phyloP scores from a whole-genome alignment of 306 rosid genomes.

The Begonia fuchsioides region DNA sequence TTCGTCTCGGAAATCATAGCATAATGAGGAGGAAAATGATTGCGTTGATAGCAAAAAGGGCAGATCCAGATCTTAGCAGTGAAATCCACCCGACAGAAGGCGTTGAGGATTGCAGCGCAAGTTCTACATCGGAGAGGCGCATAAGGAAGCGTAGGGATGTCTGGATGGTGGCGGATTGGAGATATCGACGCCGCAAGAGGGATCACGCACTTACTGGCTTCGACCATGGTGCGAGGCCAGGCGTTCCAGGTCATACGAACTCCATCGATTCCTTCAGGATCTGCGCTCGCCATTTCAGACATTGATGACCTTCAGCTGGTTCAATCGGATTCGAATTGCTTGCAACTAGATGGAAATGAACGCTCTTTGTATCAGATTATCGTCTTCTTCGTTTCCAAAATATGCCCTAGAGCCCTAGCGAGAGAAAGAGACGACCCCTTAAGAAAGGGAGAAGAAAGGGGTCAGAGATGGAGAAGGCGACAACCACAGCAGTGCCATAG shows the following conservation, averaged over 20 bases:
- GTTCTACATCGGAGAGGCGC: conserved; percentile 84
- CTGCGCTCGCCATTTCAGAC: conserved; percentile 88
- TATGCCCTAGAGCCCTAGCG: too few relatives aligned
- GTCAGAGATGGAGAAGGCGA: not conserved
- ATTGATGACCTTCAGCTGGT: conserved; percentile 13
- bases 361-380: not conserved
- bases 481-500: too few relatives aligned
- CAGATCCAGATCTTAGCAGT: conserved; percentile 98
- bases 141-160: conserved; percentile 70
- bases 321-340: conserved; percentile 6
- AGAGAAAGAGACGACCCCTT: not conserved
- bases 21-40: conserved; percentile 81
- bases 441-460: not conserved
- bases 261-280: conserved; percentile 89
- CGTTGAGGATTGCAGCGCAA: too few relatives aligned
- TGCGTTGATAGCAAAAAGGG: conserved; percentile 80
- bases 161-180: too few relatives aligned
- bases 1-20: conserved; percentile 59
- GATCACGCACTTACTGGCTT: too few relatives aligned
- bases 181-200: too few relatives aligned
- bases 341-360: not conserved
- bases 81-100: conserved; percentile 71
- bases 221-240: too few relatives aligned
- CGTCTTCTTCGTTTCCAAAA: too few relatives aligned
- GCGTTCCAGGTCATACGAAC: conserved; percentile 93